Conservation (phyloP, 768 basidiomycete genomes). For the Boletus vermiculosoides region DNA sequence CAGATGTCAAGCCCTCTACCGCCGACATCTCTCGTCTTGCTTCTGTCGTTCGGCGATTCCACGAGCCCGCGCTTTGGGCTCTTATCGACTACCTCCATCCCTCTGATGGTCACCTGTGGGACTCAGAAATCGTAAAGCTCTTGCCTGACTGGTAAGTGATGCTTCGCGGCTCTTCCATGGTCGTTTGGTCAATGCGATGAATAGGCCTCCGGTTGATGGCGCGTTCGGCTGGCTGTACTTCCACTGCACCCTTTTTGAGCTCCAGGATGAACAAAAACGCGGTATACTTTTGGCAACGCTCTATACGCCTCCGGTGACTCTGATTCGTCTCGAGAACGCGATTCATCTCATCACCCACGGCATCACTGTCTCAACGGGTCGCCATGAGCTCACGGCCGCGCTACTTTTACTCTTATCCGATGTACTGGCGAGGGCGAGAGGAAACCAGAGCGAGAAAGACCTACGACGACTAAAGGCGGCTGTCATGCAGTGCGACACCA, state of each 20-base stretch:
- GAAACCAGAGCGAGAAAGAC: constrained; percentile 31
- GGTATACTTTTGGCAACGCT: constrained; percentile 38
- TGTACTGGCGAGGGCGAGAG: constrained; percentile 33
- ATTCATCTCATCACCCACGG: constrained; percentile 40
- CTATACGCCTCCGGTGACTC: constrained; percentile 23
- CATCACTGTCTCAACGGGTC: constrained; percentile 21
- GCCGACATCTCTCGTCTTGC: constrained; percentile 43
- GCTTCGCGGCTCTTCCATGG: not conserved
- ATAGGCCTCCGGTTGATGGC: constrained; percentile 14
- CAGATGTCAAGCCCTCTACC: constrained; percentile 34
- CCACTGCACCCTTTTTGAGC: constrained; percentile 24
- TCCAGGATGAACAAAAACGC: constrained; percentile 25
- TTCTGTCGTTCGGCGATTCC: constrained; percentile 38
- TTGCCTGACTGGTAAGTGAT: constrained; percentile 30
- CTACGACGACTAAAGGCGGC: constrained; percentile 40
- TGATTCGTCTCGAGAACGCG: constrained; percentile 36
- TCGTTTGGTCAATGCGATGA: not conserved
- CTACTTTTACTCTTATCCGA: constrained; percentile 41
- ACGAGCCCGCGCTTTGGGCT: constrained; percentile 41
- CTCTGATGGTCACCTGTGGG: constrained; percentile 42
- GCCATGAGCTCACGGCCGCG: constrained; percentile 25
- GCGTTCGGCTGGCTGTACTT: constrained; percentile 49
- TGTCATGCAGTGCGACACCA: constrained; percentile 33
- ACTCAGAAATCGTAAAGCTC: constrained; percentile 17
- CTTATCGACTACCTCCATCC: constrained; percentile 48